A percentile compares a stretch with the other conserved stretches of the same genome.
Evolutionary conservation across 2,329 filamentous ascomycete species (phyloP).

Genomic region (Colletotrichum sp.): DNA sequence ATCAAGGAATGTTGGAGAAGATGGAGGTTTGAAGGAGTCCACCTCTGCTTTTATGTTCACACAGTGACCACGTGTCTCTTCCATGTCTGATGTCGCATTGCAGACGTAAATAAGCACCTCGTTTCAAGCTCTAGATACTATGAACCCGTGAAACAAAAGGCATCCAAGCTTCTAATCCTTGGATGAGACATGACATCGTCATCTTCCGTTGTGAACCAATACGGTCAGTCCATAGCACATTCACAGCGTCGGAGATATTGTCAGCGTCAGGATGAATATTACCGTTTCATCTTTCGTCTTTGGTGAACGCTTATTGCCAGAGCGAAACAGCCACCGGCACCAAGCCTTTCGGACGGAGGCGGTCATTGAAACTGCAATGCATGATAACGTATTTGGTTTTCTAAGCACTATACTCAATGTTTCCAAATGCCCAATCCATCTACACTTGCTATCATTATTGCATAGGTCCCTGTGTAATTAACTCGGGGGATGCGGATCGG

Average conservation of each 20-base stretch:
- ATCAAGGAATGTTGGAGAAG: background rate
- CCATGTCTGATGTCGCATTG: background rate
- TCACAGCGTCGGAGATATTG: background rate
- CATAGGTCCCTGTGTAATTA: background rate
- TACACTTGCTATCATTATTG: rapidly evolving
- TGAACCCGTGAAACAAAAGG: background rate
- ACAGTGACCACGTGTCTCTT: background rate
- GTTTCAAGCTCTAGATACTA: background rate
- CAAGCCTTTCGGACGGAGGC: background rate
- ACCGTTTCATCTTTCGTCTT: background rate
- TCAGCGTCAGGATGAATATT: background rate
- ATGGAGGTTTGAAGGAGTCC: background rate
- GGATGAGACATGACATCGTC: background rate
- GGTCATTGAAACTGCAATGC: background rate
- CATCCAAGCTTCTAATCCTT: background rate
- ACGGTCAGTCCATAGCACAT: background rate
- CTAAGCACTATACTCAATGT: background rate
- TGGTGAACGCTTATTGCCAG: background rate
- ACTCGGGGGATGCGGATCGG: background rate
- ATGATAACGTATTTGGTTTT: background rate
- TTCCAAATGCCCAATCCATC: background rate
- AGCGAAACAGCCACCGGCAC: background rate
- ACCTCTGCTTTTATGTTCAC: rapidly evolving
- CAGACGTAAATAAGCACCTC: rapidly evolving
- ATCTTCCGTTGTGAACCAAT: background rate